Percentiles rank a stretch among this genome's conserved stretches.
phyloP scores from a whole-genome alignment of 2,329 filamentous ascomycete species.

The Penicillium sp. region DNA sequence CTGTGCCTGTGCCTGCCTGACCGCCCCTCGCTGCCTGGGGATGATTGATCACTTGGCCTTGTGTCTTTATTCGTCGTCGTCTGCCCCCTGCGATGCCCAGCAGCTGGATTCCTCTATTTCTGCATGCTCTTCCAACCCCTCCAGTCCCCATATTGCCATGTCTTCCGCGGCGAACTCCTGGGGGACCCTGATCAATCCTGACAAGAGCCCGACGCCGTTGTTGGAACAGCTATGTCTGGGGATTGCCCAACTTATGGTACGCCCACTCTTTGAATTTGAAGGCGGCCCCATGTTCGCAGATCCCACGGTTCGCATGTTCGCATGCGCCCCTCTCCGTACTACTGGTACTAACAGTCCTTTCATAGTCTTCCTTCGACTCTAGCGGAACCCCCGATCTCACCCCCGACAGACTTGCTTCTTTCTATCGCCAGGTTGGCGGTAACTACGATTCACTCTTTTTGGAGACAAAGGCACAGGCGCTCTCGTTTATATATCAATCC shows the following conservation, averaged over 20 bases:
- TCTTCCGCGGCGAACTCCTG: constrained; percentile 54
- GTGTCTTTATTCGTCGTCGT: constrained; percentile 7
- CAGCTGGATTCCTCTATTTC: neutral
- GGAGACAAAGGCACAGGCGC: constrained; percentile 69
- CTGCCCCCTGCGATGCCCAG: constrained; percentile 7
- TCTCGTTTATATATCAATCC: constrained; percentile 91
- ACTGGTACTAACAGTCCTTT: constrained; percentile 5
- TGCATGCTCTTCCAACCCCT: constrained; percentile 13
- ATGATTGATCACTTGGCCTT: constrained; percentile 14
- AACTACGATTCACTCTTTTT: constrained; percentile 82
- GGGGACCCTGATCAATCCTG: constrained; percentile 65
- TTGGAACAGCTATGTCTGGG: constrained; percentile 71
- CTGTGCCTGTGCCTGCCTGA: constrained; percentile 23
- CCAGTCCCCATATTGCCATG: constrained; percentile 29
- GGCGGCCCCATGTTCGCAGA: neutral
- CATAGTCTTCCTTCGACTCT: constrained; percentile 37
- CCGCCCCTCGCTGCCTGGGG: constrained; percentile 26
- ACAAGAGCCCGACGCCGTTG: constrained; percentile 69
- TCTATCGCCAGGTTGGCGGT: constrained; percentile 75
- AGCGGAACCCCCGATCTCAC: constrained; percentile 50
- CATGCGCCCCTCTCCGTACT: neutral
- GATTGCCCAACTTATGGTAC: constrained; percentile 72
- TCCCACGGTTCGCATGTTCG: neutral
- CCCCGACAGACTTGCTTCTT: constrained; percentile 73
- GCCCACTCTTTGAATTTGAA: constrained; percentile 33